Conservation (phyloP, 2,329 filamentous ascomycete genomes). For the Lecanosticta acicola region DNA sequence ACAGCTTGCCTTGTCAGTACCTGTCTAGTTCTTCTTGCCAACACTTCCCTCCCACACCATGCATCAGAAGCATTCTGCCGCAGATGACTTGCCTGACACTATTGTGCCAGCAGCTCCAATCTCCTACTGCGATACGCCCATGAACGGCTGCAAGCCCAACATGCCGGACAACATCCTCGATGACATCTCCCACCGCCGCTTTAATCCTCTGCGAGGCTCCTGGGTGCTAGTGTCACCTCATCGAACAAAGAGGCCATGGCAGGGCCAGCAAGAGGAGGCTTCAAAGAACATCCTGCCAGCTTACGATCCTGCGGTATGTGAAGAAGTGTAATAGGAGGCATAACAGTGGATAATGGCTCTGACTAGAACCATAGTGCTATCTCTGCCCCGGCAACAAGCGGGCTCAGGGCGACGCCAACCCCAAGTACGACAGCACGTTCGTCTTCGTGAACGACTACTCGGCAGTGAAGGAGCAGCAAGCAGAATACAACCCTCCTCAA, state of each 20-base stretch:
- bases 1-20: background rate
- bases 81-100: slow-evolving; percentile 19
- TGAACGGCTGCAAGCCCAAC: slow-evolving; percentile 13
- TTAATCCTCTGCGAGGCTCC: slow-evolving; percentile 81
- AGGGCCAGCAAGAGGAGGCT: slow-evolving; percentile 54
- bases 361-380: slow-evolving; percentile 71
- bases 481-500: slow-evolving; percentile 60
- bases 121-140: slow-evolving; percentile 11
- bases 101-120: slow-evolving; percentile 10
- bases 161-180: slow-evolving; percentile 60
- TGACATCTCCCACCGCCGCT: slow-evolving; percentile 94
- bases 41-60: background rate
- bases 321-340: slow-evolving; percentile 32
- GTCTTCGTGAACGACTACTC: slow-evolving; percentile 97
- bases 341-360: too few species aligned
- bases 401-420: slow-evolving; percentile 80
- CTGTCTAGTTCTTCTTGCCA: background rate
- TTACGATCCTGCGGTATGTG: slow-evolving; percentile 83
- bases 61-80: slow-evolving; percentile 1
- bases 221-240: slow-evolving; percentile 96
- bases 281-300: slow-evolving; percentile 54
- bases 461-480: slow-evolving; percentile 89
- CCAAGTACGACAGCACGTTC: slow-evolving; percentile 79
- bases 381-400: slow-evolving; percentile 87
- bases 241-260: slow-evolving; percentile 94